Conservation (phyloP, 257 asterid species). For the Penstemon newberryi region DNA sequence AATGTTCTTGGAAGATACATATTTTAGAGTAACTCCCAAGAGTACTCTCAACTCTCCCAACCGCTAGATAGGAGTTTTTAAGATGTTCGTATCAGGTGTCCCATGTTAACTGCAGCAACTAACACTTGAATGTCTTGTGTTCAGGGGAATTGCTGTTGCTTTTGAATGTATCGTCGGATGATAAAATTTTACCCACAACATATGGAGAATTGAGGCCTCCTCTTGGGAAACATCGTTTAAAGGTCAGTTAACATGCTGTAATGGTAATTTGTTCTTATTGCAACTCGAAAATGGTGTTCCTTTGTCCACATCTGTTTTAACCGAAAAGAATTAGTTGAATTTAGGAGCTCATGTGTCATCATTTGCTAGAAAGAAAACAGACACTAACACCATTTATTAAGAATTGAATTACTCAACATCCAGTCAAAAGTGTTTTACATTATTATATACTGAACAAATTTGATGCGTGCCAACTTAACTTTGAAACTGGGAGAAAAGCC, state of each 20-base stretch:
- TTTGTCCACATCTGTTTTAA: not conserved
- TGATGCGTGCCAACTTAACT: conserved; percentile 4
- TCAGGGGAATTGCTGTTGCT: conserved; percentile 81
- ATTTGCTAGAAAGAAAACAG: conserved; percentile 6
- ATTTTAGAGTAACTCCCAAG: not conserved
- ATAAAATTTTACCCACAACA: conserved; percentile 68
- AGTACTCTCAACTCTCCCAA: conserved; percentile 8
- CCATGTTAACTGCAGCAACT: conserved; percentile 17
- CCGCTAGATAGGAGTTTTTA: not conserved
- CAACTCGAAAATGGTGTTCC: not conserved
- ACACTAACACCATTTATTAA: conserved; percentile 1
- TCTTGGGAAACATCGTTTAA: conserved; percentile 90
- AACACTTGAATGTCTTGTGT: conserved; percentile 26
- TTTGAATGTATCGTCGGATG: conserved; percentile 75
- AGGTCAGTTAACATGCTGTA: conserved; percentile 50
- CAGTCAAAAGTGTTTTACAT: not conserved
- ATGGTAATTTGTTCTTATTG: conserved; percentile 7
- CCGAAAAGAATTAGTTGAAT: not conserved
- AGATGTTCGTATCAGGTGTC: conserved; percentile 12
- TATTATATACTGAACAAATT: not conserved
- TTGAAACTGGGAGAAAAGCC: conserved; percentile 2
- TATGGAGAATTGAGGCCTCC: conserved; percentile 97
- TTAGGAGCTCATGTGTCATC: conserved; percentile 10
- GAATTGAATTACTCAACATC: conserved; percentile 1
- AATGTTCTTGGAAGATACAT: not conserved